Percentiles rank a stretch among this genome's conserved stretches.
These are phyloP conservation scores for Nothophytophthora sp. DNA, from an alignment of 352 stramenopile species.

Conservation along the genomic window DNA sequence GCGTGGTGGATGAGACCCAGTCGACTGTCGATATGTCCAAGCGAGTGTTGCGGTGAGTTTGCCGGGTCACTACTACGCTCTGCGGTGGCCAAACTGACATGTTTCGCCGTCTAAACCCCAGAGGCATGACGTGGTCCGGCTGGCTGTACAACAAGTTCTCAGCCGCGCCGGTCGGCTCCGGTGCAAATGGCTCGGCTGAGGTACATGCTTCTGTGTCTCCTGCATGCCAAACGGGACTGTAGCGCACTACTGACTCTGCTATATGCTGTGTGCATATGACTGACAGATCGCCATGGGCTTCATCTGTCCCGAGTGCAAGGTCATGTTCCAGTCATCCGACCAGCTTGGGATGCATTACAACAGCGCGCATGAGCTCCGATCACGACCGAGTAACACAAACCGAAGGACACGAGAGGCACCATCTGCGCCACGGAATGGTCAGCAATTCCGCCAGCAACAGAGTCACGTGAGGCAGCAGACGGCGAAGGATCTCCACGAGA, in stretches of 20 bases:
- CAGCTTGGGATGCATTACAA: constrained; percentile 63
- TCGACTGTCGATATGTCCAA: constrained; percentile 58
- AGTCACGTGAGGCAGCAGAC: constrained; percentile 2
- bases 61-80: not conserved
- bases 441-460: constrained; percentile 5
- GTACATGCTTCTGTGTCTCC: constrained; percentile 1
- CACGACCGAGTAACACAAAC: not conserved
- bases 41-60: constrained; percentile 42
- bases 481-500: constrained; percentile 33
- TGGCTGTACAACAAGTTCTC: constrained; percentile 81
- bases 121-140: constrained; percentile 78
- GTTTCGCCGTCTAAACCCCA: constrained; percentile 1
- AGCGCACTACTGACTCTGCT: not conserved
- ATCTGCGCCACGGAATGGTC: not conserved
- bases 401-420: not conserved
- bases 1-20: constrained; percentile 59
- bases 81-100: not conserved
- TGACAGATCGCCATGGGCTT: constrained; percentile 80
- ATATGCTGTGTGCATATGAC: constrained; percentile 1
- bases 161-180: constrained; percentile 23
- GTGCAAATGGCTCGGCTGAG: not conserved
- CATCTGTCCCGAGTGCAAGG: constrained; percentile 82
- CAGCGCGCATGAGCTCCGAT: constrained; percentile 36
- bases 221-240: not conserved
- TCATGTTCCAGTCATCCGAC: constrained; percentile 57